Evolutionary conservation across 2,329 filamentous ascomycete genomes (phyloP), one percentile per base, ranked within the genome.

Genomic region (Endocalyx cinctus): DNA sequence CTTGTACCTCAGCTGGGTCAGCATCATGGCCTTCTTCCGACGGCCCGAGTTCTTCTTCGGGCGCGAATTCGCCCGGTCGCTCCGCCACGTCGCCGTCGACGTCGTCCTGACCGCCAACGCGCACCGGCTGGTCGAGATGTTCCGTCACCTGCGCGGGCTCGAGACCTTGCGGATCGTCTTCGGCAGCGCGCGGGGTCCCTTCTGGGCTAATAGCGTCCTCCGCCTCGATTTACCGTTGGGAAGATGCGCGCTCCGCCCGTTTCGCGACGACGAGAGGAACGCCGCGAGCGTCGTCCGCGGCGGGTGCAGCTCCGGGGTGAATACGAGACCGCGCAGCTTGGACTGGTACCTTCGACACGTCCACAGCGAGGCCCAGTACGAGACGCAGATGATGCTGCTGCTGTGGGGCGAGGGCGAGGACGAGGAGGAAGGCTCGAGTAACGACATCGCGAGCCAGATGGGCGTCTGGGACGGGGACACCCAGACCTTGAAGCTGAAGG

Each of bases 21-120:
- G 28, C 20, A 23, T 38, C 26, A 11, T 8, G 14, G 17, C 22
- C n/a, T 28, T 38, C 26, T 33, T 36, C 26, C 29, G 32, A 12
- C 18, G 31, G 23, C 33, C 33, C 17, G 35, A 20, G 17, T 8
- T 18, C 14, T 35, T 35, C 17, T 18, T 23, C 27, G 14, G 22
- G 3, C 17, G 12, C 11, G 16, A 8, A 4, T n/a, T 38, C 11
- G 25, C 25, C 12, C 4, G 20, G 10, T 15, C 18, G 14, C 26
- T 38, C 19, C 32, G 17, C 12, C 35, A 39, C 29, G 28, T 42
- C 11, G 32, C 39, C 15, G 27, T 42, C n/a, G 32, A 39, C 28
- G 27, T 33, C 19, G 29, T 32, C 3, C 28, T 35, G 19, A 34
- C 33, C 6, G 19, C 17, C 2, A 23, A 23, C 27, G 14, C 13